Base-by-base conservation (phyloP, 2,329 filamentous ascomycete species). In the Dactylellina parvicollis region DNA sequence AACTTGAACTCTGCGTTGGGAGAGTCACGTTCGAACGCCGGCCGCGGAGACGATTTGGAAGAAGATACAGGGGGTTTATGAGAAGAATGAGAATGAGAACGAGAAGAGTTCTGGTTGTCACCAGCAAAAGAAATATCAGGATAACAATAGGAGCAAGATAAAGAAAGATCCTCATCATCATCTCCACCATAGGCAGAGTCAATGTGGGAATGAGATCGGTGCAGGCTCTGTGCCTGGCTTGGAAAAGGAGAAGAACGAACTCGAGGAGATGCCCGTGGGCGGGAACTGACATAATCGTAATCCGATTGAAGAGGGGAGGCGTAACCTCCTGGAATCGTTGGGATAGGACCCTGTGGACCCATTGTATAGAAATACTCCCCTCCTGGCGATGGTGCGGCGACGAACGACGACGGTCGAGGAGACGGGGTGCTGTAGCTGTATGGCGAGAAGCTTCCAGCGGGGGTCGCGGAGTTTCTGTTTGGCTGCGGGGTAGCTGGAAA, bases 201-300 rank as follows among this genome's bases (percentile, higher is more conserved):
- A 40, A 67, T 61, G 42, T 67, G 70, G 62, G 70, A 74, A 61
- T 60, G 55, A 56, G 60, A 67, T 62, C 70, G 70, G 22, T 74
- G 60, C 70, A 74, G 61, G 61, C 70, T 56, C 47, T 74, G 61
- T 42, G 70, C 70, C 70, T 61, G 70, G 24, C 47, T 50, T 67
- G 62, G 67, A 54, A 56, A 74, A 49, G 70, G 62, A 74, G 70
- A 62, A 62, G 66, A 66, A 66, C 56, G 60, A 67, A 74, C 55
- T 67, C 70, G 57, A 74, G 70, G 61, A 67, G 70, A 74, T 60
- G 60, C 55, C 61, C 70, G 70, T 67, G 46, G 61, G 56, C 61
- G 70, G 70, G 70, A 62, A 74, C 70, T 74, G 70, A 74, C 70
- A 67, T 66, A 74, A 46, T 74, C 70, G 56, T 56, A 66, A 67